phyloP scores from a whole-genome alignment of 169 alveolate species.

The Cryptosporidium tyzzeri region DNA sequence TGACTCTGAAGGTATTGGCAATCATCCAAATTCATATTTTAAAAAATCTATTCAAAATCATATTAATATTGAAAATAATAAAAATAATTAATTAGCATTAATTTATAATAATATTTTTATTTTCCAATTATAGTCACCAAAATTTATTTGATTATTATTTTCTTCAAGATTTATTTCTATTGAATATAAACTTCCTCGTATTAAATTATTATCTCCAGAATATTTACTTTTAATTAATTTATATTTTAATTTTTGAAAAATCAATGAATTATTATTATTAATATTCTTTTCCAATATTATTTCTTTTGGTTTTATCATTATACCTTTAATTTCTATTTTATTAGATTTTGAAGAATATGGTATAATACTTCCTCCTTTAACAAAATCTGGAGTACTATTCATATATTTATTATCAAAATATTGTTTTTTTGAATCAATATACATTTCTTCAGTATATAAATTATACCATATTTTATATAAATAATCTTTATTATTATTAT shows the following conservation, averaged over 20 bases:
- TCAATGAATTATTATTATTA: background rate
- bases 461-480: slow-evolving; percentile 61
- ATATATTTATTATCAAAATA: background rate
- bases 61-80: background rate
- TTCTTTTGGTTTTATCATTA: slow-evolving; percentile 22
- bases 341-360: slow-evolving; percentile 10
- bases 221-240: background rate
- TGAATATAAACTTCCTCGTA: slow-evolving; percentile 7
- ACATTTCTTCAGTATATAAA: background rate
- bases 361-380: slow-evolving; percentile 56
- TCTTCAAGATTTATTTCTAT: slow-evolving; percentile 23
- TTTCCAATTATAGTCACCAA: slow-evolving; percentile 57
- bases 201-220: background rate
- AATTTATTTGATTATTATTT: background rate
- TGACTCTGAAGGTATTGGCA: slow-evolving; percentile 91
- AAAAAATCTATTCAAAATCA: slow-evolving; percentile 31
- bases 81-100: background rate
- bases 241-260: background rate
- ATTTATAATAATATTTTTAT: slow-evolving; percentile 22
- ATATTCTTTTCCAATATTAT: background rate
- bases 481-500: background rate
- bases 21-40: slow-evolving; percentile 89
- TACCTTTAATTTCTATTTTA: slow-evolving; percentile 24
- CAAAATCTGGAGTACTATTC: slow-evolving; percentile 52
- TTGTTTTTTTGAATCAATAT: slow-evolving; percentile 20